Conservation (phyloP, 441 rosid species). For the Pelargonium fulgidum region DNA sequence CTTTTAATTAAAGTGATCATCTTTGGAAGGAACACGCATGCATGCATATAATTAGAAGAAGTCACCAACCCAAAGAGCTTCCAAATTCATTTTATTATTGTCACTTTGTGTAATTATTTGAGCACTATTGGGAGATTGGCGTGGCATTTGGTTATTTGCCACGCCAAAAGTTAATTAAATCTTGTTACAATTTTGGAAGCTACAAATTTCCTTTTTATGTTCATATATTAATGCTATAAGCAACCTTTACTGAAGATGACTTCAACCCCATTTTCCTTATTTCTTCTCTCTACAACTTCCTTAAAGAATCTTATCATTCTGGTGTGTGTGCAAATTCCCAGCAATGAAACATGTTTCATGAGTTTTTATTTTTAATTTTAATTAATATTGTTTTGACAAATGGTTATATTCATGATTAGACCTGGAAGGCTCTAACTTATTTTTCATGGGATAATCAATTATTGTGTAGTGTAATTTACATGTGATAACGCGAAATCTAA, state of each 20-base stretch:
- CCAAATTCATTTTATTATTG: background rate
- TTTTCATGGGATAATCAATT: no score
- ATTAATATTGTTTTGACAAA: no score
- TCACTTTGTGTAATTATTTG: conserved; percentile 1
- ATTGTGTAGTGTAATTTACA: no score
- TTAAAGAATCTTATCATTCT: background rate
- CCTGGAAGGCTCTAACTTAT: no score
- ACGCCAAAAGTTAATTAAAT: background rate
- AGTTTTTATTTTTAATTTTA: no score
- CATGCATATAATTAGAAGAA: background rate
- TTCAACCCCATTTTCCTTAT: background rate
- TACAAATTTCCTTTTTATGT: background rate
- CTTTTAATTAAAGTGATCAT: background rate
- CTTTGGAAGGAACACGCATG: conserved; percentile 2
- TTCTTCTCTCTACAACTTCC: background rate
- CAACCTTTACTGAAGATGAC: background rate
- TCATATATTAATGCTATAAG: background rate
- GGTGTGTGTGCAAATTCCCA: no score
- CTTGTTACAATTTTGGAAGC: background rate
- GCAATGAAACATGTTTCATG: no score
- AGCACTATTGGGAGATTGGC: background rate
- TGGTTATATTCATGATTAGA: no score
- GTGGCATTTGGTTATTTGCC: background rate
- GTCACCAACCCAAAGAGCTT: no score
- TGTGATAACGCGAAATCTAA: no score